Conservation (phyloP, 129 eudicot species). For the Saussurea involucrata region DNA sequence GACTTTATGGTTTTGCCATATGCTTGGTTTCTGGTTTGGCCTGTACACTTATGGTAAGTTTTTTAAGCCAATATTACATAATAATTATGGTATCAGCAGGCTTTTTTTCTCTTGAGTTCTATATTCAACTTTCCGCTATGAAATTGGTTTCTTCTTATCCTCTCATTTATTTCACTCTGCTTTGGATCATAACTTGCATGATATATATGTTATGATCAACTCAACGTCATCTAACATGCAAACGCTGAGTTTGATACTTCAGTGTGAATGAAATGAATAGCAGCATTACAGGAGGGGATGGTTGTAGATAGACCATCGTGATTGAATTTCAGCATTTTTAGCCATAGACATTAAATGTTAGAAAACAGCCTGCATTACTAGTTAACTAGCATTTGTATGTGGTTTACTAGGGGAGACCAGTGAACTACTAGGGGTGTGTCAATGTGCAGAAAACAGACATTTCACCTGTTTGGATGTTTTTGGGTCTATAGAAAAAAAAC, state of each 20-base stretch:
- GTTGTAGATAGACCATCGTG: constrained; percentile 3
- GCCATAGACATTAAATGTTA: neutral
- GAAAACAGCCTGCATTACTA: neutral
- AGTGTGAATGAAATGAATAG: neutral
- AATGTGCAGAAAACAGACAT: neutral
- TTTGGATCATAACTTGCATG: neutral
- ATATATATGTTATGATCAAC: neutral
- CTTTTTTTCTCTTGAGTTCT: neutral
- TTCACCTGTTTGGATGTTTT: neutral
- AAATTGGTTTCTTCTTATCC: neutral
- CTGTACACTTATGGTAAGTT: constrained; percentile 94
- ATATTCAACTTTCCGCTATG: neutral
- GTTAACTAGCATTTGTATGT: neutral
- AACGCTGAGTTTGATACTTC: neutral
- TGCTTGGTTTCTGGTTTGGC: constrained; percentile 92
- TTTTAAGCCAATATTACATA: neutral
- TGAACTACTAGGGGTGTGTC: neutral
- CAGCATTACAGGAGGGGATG: neutral
- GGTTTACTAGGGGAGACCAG: neutral
- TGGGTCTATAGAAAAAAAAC: neutral
- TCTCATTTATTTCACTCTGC: constrained; percentile 3
- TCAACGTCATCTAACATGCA: neutral
- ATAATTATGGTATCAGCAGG: neutral
- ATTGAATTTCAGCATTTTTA: neutral
- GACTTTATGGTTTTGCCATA: constrained; percentile 83